Conservation (phyloP, 2,329 filamentous ascomycete species). For the Fusarium sp. region DNA sequence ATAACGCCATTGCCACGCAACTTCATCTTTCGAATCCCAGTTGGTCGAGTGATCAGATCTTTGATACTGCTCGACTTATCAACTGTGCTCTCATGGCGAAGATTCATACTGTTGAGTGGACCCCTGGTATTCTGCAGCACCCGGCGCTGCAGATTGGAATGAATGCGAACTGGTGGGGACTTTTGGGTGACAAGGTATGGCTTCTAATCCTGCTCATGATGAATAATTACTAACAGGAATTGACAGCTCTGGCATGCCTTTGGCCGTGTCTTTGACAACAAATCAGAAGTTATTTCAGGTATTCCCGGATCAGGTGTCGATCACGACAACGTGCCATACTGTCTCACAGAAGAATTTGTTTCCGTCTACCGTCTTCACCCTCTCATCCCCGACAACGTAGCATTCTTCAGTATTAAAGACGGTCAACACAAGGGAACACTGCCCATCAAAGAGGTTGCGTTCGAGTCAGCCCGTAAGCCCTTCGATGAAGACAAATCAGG, state of each 20-base stretch:
- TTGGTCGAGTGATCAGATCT: slow-evolving; percentile 17
- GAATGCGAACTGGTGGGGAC: slow-evolving; percentile 26
- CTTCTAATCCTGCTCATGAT: accelerated
- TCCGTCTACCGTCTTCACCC: slow-evolving; percentile 22
- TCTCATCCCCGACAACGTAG: slow-evolving; percentile 15
- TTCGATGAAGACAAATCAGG: background rate
- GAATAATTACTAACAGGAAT: background rate
- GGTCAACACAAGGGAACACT: slow-evolving; percentile 9
- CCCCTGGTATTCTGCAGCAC: slow-evolving; percentile 19
- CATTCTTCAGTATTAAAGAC: slow-evolving; percentile 15
- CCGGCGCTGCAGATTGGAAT: slow-evolving; percentile 20
- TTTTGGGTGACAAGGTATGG: slow-evolving; percentile 16
- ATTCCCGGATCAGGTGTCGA: slow-evolving; percentile 20
- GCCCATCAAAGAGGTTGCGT: slow-evolving; percentile 4
- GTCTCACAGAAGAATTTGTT: slow-evolving; percentile 21
- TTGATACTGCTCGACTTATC: slow-evolving; percentile 4
- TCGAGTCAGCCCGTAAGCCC: slow-evolving; percentile 14
- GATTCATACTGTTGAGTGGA: slow-evolving; percentile 32
- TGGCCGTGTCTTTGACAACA: slow-evolving; percentile 14
- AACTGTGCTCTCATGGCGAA: slow-evolving; percentile 27
- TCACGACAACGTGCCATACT: slow-evolving; percentile 11
- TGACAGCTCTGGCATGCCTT: slow-evolving; percentile 20
- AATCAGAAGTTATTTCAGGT: slow-evolving; percentile 20
- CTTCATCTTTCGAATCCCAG: slow-evolving; percentile 17
- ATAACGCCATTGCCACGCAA: slow-evolving; percentile 19